Evolutionary conservation across 23 red algal genomes (phyloP).

Genomic region (Chondrus crispus): DNA sequence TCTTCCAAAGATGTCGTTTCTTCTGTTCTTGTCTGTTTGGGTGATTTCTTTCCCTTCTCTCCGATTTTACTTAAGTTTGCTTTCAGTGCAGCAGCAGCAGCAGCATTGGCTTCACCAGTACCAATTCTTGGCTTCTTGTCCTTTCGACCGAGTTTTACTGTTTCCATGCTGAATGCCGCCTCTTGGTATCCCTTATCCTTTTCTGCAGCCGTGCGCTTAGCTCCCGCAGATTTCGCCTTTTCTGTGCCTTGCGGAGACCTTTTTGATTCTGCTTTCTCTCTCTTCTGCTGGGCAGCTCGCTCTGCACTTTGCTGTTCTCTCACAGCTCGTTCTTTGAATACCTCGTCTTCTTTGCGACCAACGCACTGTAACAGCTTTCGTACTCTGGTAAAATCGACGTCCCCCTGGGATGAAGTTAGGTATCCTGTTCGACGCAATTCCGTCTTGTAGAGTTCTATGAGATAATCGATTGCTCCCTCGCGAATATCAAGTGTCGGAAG

Average conservation of each 20-base stretch:
- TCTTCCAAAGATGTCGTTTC: not conserved
- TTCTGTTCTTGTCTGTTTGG: not conserved
- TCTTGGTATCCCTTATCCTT: conserved; percentile 39
- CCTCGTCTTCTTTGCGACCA: conserved; percentile 62
- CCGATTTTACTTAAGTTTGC: not conserved
- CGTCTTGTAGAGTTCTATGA: conserved; percentile 93
- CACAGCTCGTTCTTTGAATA: conserved; percentile 67
- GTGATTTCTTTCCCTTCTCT: not conserved
- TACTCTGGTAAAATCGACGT: conserved; percentile 65
- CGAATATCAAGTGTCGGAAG: conserved; percentile 95
- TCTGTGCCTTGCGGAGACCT: not conserved
- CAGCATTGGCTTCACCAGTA: conserved; percentile 11
- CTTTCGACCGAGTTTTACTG: conserved; percentile 47
- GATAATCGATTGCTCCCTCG: conserved; percentile 92
- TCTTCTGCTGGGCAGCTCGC: not conserved
- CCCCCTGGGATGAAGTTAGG: conserved; percentile 64
- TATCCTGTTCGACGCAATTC: conserved; percentile 62
- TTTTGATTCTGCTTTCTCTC: not conserved
- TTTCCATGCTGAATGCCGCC: conserved; percentile 14
- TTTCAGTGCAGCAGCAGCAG: not conserved
- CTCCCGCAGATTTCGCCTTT: not conserved
- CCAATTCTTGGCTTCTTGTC: not conserved
- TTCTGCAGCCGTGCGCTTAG: not conserved
- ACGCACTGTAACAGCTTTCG: conserved; percentile 61
- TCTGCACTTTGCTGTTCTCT: conserved; percentile 1